A percentile compares a stretch with the other conserved stretches of the same genome.
Evolutionary conservation across 306 rosid species (phyloP).

Genomic region (Sicyos baderoa): DNA sequence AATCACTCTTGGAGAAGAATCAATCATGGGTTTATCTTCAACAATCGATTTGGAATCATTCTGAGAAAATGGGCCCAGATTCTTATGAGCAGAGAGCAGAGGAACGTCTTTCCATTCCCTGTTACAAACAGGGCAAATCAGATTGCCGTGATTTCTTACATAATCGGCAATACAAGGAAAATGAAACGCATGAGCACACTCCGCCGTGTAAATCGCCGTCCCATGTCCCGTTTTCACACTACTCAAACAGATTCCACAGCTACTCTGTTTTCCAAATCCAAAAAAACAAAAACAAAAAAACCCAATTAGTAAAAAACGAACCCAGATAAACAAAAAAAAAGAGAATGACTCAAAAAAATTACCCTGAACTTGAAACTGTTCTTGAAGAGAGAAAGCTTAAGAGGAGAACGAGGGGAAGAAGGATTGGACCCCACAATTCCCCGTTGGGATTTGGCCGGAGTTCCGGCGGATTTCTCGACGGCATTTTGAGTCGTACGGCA

Average conservation of each 20-base stretch:
- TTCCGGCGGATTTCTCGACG: not conserved
- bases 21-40: conserved; percentile 14
- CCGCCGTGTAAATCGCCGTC: conserved; percentile 94
- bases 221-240: conserved; percentile 94
- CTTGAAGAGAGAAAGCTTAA: conserved; percentile 75
- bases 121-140: conserved; percentile 83
- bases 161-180: conserved; percentile 76
- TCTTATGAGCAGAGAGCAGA: conserved; percentile 55
- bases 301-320: no score
- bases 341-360: not conserved
- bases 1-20: conserved; percentile 16
- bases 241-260: conserved; percentile 85
- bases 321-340: not conserved
- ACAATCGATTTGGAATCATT: not conserved
- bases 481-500: conserved; percentile 44
- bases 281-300: not conserved
- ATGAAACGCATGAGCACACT: conserved; percentile 84
- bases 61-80: not conserved
- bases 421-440: conserved; percentile 45
- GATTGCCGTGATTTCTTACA: conserved; percentile 56
- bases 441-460: conserved; percentile 33
- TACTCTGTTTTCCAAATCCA: conserved; percentile 42
- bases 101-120: conserved; percentile 82
- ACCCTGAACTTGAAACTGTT: conserved; percentile 96
- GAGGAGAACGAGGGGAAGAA: conserved; percentile 80